phyloP scores from a whole-genome alignment of 2,329 filamentous ascomycete species.

The Didymella segeticola region DNA sequence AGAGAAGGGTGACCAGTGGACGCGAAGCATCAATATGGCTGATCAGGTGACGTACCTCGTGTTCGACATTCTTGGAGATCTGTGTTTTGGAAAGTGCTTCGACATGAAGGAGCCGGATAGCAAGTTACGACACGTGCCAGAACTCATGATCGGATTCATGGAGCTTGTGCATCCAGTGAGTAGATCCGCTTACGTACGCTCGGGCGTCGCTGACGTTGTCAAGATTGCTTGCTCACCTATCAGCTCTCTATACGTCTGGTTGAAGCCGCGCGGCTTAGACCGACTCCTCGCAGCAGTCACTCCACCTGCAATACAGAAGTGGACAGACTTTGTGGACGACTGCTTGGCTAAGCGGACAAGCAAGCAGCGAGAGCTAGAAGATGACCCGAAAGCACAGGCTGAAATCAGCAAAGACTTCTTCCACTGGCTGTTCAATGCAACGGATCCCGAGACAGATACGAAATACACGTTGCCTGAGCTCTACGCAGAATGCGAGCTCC shows the following conservation, averaged over 20 bases:
- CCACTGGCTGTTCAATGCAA: conserved; percentile 49
- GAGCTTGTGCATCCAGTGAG: conserved; percentile 23
- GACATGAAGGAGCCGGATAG: conserved; percentile 36
- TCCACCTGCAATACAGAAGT: conserved; percentile 17
- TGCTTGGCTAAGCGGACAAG: conserved; percentile 7
- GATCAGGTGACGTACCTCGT: conserved; percentile 18
- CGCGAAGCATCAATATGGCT: conserved; percentile 15
- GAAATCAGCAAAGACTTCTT: conserved; percentile 49
- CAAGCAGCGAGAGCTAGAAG: conserved; percentile 8
- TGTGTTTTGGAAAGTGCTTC: conserved; percentile 31
- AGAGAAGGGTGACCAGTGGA: conserved; percentile 13
- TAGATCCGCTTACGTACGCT: background rate
- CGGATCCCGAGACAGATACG: conserved; percentile 49
- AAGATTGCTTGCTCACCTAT: conserved; percentile 23
- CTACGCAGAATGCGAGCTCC: conserved; percentile 31
- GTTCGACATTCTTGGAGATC: conserved; percentile 36
- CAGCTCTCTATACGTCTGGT: conserved; percentile 19
- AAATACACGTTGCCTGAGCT: conserved; percentile 47
- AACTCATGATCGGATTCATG: conserved; percentile 22
- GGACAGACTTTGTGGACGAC: conserved; percentile 20
- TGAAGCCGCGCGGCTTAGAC: conserved; percentile 25
- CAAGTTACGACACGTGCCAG: conserved; percentile 17
- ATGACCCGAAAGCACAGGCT: conserved; percentile 7
- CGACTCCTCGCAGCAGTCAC: conserved; percentile 15
- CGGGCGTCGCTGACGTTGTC: background rate